These are phyloP conservation scores for Boechera divaricarpa DNA, from an alignment of 345 rosid genomes.

Conservation along the genomic window DNA sequence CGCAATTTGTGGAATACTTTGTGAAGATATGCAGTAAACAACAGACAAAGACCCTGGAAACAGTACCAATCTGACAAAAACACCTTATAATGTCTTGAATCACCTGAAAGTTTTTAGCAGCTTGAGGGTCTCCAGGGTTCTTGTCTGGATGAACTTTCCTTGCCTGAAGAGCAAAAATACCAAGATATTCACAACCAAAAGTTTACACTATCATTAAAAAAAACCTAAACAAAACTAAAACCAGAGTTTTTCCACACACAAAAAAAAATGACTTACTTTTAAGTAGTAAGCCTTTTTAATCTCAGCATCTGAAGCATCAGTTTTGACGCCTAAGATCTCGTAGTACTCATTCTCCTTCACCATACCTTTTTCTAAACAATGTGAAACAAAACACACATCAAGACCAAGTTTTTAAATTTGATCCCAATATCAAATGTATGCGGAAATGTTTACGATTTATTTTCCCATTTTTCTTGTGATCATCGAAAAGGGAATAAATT, in stretches of 20 bases:
- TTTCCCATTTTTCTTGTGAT: slow-evolving; percentile 11
- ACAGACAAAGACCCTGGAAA: background rate
- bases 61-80: slow-evolving; percentile 2
- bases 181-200: background rate
- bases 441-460: background rate
- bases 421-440: slow-evolving; percentile 21
- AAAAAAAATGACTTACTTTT: slow-evolving; percentile 51
- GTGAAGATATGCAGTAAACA: background rate
- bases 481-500: background rate
- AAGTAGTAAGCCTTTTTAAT: slow-evolving; percentile 95
- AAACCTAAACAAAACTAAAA: background rate
- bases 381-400: slow-evolving; percentile 9
- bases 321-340: slow-evolving; percentile 68
- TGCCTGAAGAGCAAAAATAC: slow-evolving; percentile 56
- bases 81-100: slow-evolving; percentile 16
- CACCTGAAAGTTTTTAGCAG: slow-evolving; percentile 95
- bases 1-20: background rate
- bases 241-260: background rate
- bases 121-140: slow-evolving; percentile 90
- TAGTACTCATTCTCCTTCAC: slow-evolving; percentile 74
- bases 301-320: slow-evolving; percentile 77
- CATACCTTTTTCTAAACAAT: slow-evolving; percentile 44
- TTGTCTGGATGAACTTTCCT: slow-evolving; percentile 95
- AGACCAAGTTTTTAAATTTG: slow-evolving; percentile 3
- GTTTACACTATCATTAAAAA: background rate